Percentiles rank a stretch among this genome's conserved stretches.
These are phyloP conservation scores for Akanthomyces uredinophilus DNA, from an alignment of 2,329 filamentous ascomycete genomes.

Conservation along the genomic window DNA sequence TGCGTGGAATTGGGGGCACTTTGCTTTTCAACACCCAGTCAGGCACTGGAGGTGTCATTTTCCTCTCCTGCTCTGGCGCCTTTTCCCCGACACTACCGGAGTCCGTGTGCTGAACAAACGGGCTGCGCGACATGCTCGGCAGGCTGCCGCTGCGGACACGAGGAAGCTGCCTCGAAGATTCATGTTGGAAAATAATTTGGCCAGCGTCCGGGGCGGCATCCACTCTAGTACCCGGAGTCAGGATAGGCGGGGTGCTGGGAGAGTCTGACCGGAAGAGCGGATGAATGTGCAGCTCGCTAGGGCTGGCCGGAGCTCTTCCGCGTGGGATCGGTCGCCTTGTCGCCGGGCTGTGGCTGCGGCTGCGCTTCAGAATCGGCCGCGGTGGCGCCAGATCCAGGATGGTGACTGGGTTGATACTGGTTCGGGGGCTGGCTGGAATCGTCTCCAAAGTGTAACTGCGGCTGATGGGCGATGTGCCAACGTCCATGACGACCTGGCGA, in stretches of 20 bases:
- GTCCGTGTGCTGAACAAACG: background rate
- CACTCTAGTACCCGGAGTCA: conserved; percentile 66
- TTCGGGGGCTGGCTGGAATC: conserved; percentile 61
- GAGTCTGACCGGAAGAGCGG: conserved; percentile 72
- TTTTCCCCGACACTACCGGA: background rate
- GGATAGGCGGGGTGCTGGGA: conserved; percentile 58
- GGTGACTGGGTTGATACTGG: conserved; percentile 58
- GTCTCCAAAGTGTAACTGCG: conserved; percentile 59
- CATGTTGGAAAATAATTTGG: conserved; percentile 53
- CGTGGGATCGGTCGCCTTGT: conserved; percentile 13
- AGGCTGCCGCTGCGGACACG: conserved; percentile 54
- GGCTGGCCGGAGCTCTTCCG: conserved; percentile 29
- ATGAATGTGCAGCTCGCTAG: conserved; percentile 66
- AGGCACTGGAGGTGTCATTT: conserved; percentile 15
- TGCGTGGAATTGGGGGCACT: conserved; percentile 8
- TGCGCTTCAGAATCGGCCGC: conserved; percentile 39
- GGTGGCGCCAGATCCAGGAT: conserved; percentile 53
- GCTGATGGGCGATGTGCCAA: conserved; percentile 37
- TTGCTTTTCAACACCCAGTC: conserved; percentile 13
- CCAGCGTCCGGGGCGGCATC: conserved; percentile 65
- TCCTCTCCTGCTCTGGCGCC: conserved; percentile 4
- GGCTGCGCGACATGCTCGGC: conserved; percentile 26
- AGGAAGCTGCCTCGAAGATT: conserved; percentile 45
- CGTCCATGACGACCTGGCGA: conserved; percentile 51
- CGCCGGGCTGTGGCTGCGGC: conserved; percentile 48